A percentile compares a stretch with the other conserved stretches of the same genome.
Evolutionary conservation across 129 eudicot genomes (phyloP).

Genomic region (Silybum marianum): DNA sequence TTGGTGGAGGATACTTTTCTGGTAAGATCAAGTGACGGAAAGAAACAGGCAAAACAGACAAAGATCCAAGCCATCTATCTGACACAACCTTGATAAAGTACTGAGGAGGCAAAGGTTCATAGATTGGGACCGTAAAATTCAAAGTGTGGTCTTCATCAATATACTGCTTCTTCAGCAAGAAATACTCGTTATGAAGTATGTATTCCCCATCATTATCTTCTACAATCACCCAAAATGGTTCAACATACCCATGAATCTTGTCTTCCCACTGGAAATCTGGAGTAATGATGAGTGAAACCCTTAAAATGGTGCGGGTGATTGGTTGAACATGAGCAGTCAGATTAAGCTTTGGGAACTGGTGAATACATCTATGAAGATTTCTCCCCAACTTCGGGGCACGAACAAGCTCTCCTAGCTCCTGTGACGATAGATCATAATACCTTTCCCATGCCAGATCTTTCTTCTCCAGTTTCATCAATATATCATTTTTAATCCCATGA

Average conservation of each 20-base stretch:
- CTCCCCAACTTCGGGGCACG: slow-evolving; percentile 72
- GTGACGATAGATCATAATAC: slow-evolving; percentile 85
- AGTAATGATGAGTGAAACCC: slow-evolving; percentile 81
- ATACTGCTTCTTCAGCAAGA: slow-evolving; percentile 87
- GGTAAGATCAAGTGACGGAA: slow-evolving; percentile 87
- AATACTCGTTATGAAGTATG: slow-evolving; percentile 90
- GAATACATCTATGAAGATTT: slow-evolving; percentile 66
- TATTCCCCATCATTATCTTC: slow-evolving; percentile 93
- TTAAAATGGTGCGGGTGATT: slow-evolving; percentile 80
- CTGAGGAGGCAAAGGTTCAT: slow-evolving; percentile 93
- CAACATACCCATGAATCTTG: slow-evolving; percentile 86
- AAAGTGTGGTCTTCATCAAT: slow-evolving; percentile 84
- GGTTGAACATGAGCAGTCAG: slow-evolving; percentile 97
- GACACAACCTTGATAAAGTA: slow-evolving; percentile 89
- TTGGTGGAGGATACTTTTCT: slow-evolving; percentile 94
- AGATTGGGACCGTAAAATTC: slow-evolving; percentile 82
- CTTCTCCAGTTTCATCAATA: slow-evolving; percentile 80
- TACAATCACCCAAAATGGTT: slow-evolving; percentile 95
- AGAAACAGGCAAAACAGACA: slow-evolving; percentile 84
- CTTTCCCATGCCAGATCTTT: slow-evolving; percentile 96
- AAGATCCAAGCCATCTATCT: slow-evolving; percentile 91
- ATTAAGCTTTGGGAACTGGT: slow-evolving; percentile 88
- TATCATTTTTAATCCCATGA: slow-evolving; percentile 68
- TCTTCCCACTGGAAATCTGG: slow-evolving; percentile 98
- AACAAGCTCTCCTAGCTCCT: slow-evolving; percentile 86